Base-by-base conservation (phyloP, 352 stramenopile species). In the Phytophthora syringae region DNA sequence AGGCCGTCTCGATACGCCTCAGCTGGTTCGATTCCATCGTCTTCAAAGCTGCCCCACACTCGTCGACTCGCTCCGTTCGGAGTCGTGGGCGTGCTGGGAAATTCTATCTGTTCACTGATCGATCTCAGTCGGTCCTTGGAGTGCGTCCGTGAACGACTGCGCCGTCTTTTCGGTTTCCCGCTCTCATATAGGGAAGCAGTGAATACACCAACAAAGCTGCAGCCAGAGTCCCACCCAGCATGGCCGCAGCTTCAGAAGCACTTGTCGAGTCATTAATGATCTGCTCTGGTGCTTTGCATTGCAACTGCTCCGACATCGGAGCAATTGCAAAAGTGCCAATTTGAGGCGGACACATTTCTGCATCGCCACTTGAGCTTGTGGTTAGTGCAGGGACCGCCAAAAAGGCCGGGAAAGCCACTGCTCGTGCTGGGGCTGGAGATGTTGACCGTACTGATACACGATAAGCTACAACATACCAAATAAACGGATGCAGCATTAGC, bases 171-270 rank as follows among this genome's bases (percentile, higher is more conserved):
- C 36, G 25, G 27, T 52, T 62, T 36, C 43, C 64, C 25, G 52
- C 25, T 61, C 65, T 50, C 27, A 71, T 30, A 18, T 72, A 67
- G 18, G 69, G 60, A 34, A 77, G 60, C 21, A 77, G 21, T 15
- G 64, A 64, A 50, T 67, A 74, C 39, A 77, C 28, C 21, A 77
- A 37, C 43, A 77, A 36, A 20, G 69, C 69, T 13, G 56, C 51
- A 4, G 49, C 69, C 32, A 77, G 30, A 30, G 69, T 77, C n/a
- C 69, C 69, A 40, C 69, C 51, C 10, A 74, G 47, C 54, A 74
- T 50, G 18, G 49, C 59, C 44, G 55, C 59, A 57, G 60, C 64
- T 71, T 74, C 44, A 12, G 42, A 52, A 1, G 45, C 52, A 52
- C 24, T 67, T 13, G 66, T 61, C 7, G 20, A 61, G 32, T 63